Evolutionary conservation across 2,329 filamentous ascomycete species (phyloP).

Genomic region (Colletotrichum sansevieriae): DNA sequence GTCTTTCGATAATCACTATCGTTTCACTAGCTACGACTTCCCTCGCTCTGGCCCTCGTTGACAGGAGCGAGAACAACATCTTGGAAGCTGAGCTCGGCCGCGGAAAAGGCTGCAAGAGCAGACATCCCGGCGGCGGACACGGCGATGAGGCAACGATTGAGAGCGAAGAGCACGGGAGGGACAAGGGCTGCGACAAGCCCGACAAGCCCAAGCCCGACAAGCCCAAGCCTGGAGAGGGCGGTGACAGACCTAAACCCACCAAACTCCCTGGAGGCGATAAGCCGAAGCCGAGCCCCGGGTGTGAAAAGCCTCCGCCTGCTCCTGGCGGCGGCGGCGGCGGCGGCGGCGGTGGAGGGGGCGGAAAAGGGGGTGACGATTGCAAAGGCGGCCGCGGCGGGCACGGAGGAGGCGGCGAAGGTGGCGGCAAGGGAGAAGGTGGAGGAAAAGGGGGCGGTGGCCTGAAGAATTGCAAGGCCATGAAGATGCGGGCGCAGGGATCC

Average conservation of each 20-base stretch:
- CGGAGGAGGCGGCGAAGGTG: too few species aligned
- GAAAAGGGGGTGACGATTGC: too few species aligned
- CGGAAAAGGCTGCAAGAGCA: constrained; percentile 1
- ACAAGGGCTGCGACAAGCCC: constrained; percentile 11
- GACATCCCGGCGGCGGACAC: constrained; percentile 9
- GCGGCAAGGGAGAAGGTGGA: background rate
- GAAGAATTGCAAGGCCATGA: constrained; percentile 57
- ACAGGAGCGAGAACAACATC: background rate
- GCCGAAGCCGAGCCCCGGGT: background rate
- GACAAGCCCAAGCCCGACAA: background rate
- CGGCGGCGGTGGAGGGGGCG: too few species aligned
- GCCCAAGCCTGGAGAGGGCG: background rate
- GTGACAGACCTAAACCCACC: background rate
- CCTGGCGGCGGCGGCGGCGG: background rate
- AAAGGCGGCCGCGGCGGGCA: background rate
- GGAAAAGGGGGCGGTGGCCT: constrained; percentile 5
- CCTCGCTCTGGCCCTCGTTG: constrained; percentile 24
- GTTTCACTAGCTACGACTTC: constrained; percentile 34
- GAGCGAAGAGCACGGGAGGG: background rate
- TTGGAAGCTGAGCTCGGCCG: background rate
- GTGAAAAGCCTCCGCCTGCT: background rate
- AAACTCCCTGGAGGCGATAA: background rate
- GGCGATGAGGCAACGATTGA: background rate
- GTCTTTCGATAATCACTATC: constrained; percentile 33
- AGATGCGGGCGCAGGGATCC: constrained; percentile 62